Evolutionary conservation across 176 grass and related monocot species (phyloP).

Genomic region (Neostapfia colusana): DNA sequence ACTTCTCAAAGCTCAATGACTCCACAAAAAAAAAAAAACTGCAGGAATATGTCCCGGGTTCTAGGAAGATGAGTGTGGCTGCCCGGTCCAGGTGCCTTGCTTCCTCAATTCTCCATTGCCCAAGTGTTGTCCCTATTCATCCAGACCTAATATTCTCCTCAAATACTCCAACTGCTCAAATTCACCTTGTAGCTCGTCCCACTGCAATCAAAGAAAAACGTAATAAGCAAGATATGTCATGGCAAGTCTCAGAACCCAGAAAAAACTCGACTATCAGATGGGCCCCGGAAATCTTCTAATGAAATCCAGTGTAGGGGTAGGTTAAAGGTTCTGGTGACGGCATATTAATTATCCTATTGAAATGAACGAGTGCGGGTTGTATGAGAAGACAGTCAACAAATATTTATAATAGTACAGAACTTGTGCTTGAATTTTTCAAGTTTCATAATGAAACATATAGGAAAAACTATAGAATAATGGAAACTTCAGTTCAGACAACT

Average conservation of each 20-base stretch:
- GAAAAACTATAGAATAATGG: too few relatives aligned
- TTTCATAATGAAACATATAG: too few relatives aligned
- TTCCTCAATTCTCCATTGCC: background rate
- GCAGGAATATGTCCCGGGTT: background rate
- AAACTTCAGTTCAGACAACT: too few relatives aligned
- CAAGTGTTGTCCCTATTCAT: slow-evolving; percentile 31
- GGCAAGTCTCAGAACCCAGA: background rate
- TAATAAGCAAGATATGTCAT: background rate
- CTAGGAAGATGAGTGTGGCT: background rate
- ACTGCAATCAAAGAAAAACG: slow-evolving; percentile 51
- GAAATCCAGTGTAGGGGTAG: background rate
- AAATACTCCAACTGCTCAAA: slow-evolving; percentile 86
- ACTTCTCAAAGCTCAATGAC: background rate
- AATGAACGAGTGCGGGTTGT: too few relatives aligned
- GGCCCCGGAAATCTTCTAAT: background rate
- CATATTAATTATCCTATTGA: too few relatives aligned
- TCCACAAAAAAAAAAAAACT: slow-evolving; percentile 17
- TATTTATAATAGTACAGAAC: too few relatives aligned
- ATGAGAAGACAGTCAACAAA: too few relatives aligned
- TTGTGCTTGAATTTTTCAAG: too few relatives aligned
- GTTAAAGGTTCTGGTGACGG: background rate
- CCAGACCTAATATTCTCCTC: slow-evolving; percentile 69
- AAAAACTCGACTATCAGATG: background rate
- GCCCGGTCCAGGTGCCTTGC: background rate
- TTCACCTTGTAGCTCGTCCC: slow-evolving; percentile 73